A percentile compares a stretch with the other conserved stretches of the same genome.
Conservation (phyloP, 768 basidiomycete species). For the Hypholoma sublateritium region DNA sequence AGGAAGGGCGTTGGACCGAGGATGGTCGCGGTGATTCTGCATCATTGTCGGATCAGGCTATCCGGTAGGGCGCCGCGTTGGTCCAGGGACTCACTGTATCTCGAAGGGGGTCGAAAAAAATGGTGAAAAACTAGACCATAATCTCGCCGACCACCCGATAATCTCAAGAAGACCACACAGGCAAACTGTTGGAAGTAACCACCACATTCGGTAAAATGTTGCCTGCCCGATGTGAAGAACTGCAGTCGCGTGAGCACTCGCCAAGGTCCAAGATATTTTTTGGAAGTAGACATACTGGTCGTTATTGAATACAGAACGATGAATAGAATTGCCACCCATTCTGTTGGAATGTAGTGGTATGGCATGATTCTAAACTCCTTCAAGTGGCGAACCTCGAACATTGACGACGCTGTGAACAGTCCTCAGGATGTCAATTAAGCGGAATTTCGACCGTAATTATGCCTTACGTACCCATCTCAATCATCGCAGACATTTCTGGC, state of each 20-base stretch:
- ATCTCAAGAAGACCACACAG: conserved; percentile 50
- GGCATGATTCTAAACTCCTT: conserved; percentile 12
- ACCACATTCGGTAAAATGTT: conserved; percentile 46
- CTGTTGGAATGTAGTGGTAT: conserved; percentile 26
- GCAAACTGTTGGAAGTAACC: conserved; percentile 48
- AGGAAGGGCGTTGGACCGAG: conserved; percentile 57
- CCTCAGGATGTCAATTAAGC: background rate
- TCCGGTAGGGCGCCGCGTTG: background rate
- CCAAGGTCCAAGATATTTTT: background rate
- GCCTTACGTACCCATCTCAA: too few relatives aligned
- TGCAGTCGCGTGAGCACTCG: conserved; percentile 17
- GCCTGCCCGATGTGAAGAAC: conserved; percentile 49
- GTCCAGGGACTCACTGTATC: conserved; percentile 42
- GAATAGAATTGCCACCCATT: conserved; percentile 23
- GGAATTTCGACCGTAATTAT: too few relatives aligned
- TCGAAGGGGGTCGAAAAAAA: conserved; percentile 26
- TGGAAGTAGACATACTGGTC: conserved; percentile 26
- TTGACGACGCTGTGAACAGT: background rate
- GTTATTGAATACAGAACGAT: conserved; percentile 38
- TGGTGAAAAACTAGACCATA: conserved; percentile 46
- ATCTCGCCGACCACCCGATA: conserved; percentile 53
- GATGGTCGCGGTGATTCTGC: conserved; percentile 43
- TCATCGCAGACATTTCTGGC: too few relatives aligned
- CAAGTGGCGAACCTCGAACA: background rate
- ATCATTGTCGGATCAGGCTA: background rate